phyloP scores from a whole-genome alignment of 345 rosid species.

The Anastatica hierochuntica region DNA sequence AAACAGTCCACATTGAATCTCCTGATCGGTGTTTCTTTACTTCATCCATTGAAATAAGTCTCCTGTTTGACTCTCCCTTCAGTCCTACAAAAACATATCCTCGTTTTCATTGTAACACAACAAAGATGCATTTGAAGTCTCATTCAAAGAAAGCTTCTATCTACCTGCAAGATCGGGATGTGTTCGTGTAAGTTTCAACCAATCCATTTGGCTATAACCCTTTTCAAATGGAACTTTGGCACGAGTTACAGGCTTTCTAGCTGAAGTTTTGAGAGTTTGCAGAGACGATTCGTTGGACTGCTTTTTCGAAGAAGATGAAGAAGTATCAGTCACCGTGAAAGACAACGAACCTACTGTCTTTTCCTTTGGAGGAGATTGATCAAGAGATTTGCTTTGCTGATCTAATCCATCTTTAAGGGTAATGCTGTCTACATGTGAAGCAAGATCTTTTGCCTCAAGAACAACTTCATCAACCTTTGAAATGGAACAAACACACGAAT shows the following conservation, averaged over 20 bases:
- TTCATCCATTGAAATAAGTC: slow-evolving; percentile 62
- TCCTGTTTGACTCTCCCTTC: slow-evolving; percentile 72
- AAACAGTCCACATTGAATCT: slow-evolving; percentile 90
- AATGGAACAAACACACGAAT: slow-evolving; percentile 5
- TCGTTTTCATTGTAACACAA: not conserved
- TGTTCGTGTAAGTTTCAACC: slow-evolving; percentile 66
- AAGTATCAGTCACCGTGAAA: slow-evolving; percentile 46
- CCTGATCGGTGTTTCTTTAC: slow-evolving; percentile 63
- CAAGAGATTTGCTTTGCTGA: slow-evolving; percentile 22
- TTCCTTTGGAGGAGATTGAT: slow-evolving; percentile 22
- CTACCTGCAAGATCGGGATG: slow-evolving; percentile 95
- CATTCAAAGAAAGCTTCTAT: not conserved
- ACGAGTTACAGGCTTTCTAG: slow-evolving; percentile 47
- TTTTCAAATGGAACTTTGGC: slow-evolving; percentile 87
- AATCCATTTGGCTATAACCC: slow-evolving; percentile 83
- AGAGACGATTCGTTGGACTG: slow-evolving; percentile 32
- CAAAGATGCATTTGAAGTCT: not conserved
- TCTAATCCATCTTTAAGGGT: slow-evolving; percentile 25
- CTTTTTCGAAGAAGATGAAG: slow-evolving; percentile 25
- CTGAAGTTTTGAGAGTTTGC: slow-evolving; percentile 19
- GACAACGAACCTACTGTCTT: slow-evolving; percentile 56
- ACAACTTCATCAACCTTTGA: slow-evolving; percentile 30
- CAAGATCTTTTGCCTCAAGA: slow-evolving; percentile 30
- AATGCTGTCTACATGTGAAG: slow-evolving; percentile 24
- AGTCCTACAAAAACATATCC: slow-evolving; percentile 36